These are phyloP conservation scores for Trichoderma hamatum DNA, from an alignment of 2,329 filamentous ascomycete species.

Conservation along the genomic window DNA sequence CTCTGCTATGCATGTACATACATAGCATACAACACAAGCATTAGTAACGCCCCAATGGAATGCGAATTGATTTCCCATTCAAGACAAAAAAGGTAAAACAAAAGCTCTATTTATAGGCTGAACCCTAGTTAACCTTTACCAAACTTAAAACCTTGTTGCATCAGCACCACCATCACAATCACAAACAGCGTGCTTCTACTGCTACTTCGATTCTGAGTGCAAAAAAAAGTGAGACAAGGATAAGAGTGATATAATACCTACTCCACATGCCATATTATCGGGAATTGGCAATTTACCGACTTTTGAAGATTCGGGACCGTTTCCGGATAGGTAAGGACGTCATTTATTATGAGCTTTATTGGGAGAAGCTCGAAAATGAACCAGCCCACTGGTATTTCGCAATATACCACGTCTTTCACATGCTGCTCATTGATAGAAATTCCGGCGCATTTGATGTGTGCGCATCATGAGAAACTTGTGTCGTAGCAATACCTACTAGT, in stretches of 20 bases:
- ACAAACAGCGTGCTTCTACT: too few species aligned
- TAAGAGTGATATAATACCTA: background rate
- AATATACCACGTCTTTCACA: background rate
- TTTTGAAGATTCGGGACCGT: background rate
- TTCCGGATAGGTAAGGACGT: background rate
- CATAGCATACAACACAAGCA: background rate
- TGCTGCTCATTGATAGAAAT: background rate
- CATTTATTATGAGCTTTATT: background rate
- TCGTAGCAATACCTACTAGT: background rate
- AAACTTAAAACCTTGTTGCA: background rate
- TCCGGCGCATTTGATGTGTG: background rate
- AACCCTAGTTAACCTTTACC: background rate
- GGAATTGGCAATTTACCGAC: background rate
- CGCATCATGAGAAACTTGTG: background rate
- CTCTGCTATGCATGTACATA: slow-evolving; percentile 7
- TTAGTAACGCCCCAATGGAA: background rate
- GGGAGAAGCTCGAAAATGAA: background rate
- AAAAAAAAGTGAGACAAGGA: background rate
- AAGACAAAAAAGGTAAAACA: background rate
- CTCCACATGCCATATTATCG: background rate
- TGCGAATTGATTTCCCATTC: background rate
- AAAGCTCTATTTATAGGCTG: slow-evolving; percentile 1
- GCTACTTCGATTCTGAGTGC: background rate
- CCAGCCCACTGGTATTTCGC: background rate
- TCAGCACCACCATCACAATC: too few species aligned